These are phyloP conservation scores for Silene uniflora DNA, from an alignment of 148 eudicot species.

Conservation along the genomic window DNA sequence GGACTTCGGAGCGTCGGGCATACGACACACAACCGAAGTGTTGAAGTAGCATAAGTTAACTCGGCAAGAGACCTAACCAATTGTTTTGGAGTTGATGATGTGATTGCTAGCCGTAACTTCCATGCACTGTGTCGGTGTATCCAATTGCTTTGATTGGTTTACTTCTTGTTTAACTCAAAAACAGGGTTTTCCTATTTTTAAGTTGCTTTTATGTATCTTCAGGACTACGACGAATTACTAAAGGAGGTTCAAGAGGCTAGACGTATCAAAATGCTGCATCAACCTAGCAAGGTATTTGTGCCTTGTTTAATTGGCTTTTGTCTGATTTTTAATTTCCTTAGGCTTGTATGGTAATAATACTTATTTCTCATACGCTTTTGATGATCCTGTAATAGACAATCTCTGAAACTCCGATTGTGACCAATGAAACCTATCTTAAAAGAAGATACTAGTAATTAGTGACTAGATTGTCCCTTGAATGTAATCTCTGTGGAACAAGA, in stretches of 20 bases:
- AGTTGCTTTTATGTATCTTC: conserved; percentile 16
- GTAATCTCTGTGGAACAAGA: neutral
- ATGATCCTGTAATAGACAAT: neutral
- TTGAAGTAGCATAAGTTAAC: too few relatives aligned
- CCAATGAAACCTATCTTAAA: neutral
- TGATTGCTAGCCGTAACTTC: neutral
- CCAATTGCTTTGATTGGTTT: neutral
- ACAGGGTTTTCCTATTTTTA: conserved; percentile 6
- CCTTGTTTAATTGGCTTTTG: neutral
- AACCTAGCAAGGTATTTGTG: conserved; percentile 80
- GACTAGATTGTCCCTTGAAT: neutral
- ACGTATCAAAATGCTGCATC: conserved; percentile 98
- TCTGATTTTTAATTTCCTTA: neutral
- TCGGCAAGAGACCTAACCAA: neutral
- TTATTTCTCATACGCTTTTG: neutral
- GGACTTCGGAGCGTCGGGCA: too few relatives aligned
- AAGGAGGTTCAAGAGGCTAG: conserved; percentile 99
- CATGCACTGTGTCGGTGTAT: neutral
- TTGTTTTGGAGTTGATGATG: neutral
- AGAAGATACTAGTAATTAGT: neutral
- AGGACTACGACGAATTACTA: conserved; percentile 91
- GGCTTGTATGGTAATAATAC: neutral
- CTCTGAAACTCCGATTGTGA: neutral
- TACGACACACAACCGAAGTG: too few relatives aligned
- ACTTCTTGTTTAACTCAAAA: neutral